Evolutionary conservation across 2,329 filamentous ascomycete genomes (phyloP).

Genomic region (Beauveria bassiana): DNA sequence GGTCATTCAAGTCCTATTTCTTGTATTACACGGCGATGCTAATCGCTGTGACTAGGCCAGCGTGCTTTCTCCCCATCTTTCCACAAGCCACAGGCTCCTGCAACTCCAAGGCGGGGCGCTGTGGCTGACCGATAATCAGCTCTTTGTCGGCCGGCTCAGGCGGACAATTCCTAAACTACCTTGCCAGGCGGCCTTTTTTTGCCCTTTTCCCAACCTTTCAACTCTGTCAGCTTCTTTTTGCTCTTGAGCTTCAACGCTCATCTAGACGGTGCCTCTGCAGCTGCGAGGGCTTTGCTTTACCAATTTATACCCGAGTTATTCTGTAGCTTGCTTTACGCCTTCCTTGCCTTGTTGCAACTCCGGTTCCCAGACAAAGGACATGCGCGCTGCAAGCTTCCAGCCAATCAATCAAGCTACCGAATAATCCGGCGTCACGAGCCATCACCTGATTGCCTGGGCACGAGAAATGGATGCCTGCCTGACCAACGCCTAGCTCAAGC

Average conservation of each 20-base stretch:
- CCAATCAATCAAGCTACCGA: background rate
- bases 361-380: background rate
- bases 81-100: background rate
- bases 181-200: background rate
- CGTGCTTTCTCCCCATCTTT: too few relatives aligned
- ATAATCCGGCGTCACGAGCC: background rate
- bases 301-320: background rate
- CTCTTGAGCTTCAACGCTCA: background rate
- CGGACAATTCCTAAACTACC: background rate
- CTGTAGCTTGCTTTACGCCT: background rate
- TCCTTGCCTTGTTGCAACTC: background rate
- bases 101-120: background rate
- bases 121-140: background rate
- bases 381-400: background rate
- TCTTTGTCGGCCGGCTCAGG: background rate
- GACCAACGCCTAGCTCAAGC: conserved; percentile 1
- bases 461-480: conserved; percentile 1
- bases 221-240: background rate
- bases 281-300: background rate
- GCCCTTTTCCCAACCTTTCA: background rate
- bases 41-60: too few relatives aligned
- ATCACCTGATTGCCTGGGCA: conserved; percentile 7
- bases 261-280: background rate
- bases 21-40: too few relatives aligned
- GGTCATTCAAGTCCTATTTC: too few relatives aligned